A percentile compares a stretch with the other conserved stretches of the same genome.
These are phyloP conservation scores for Erodium maritimum DNA, from an alignment of 345 rosid species.

Conservation along the genomic window DNA sequence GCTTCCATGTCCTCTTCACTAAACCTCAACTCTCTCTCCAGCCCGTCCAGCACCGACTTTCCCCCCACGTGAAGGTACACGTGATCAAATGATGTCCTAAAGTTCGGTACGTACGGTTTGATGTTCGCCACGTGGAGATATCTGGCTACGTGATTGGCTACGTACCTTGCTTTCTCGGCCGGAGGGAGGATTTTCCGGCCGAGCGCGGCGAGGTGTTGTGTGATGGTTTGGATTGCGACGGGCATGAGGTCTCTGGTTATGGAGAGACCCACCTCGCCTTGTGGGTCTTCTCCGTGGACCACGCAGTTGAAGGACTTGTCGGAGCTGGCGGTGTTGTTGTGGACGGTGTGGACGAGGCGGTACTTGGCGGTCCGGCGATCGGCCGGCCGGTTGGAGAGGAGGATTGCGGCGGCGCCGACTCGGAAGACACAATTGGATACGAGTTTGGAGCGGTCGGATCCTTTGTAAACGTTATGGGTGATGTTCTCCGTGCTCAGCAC, in stretches of 20 bases:
- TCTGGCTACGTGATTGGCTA: background rate
- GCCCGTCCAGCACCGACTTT: conserved; percentile 5
- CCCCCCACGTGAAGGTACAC: background rate
- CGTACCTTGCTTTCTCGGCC: conserved; percentile 9
- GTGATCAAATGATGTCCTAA: conserved; percentile 7
- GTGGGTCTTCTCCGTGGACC: conserved; percentile 5
- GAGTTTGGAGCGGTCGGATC: conserved; percentile 7
- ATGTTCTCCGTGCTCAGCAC: conserved; percentile 11
- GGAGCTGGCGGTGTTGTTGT: conserved; percentile 3
- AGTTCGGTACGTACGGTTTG: conserved; percentile 8
- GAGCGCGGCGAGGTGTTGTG: conserved; percentile 4
- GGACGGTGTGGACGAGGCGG: conserved; percentile 8
- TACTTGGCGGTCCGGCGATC: conserved; percentile 9
- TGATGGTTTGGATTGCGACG: conserved; percentile 5
- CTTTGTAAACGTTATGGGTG: conserved; percentile 5
- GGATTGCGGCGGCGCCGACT: background rate
- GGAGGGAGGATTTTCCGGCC: conserved; percentile 7
- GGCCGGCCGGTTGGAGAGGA: conserved; percentile 5
- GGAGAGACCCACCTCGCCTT: background rate
- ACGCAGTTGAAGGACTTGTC: conserved; percentile 5
- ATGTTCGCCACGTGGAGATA: conserved; percentile 5
- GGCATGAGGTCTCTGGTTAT: conserved; percentile 10
- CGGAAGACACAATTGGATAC: conserved; percentile 10
- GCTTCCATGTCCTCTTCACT: conserved; percentile 11
- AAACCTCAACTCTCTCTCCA: conserved; percentile 4